Evolutionary conservation across 306 rosid genomes (phyloP).

Genomic region (Elaeagnus macrophylla): DNA sequence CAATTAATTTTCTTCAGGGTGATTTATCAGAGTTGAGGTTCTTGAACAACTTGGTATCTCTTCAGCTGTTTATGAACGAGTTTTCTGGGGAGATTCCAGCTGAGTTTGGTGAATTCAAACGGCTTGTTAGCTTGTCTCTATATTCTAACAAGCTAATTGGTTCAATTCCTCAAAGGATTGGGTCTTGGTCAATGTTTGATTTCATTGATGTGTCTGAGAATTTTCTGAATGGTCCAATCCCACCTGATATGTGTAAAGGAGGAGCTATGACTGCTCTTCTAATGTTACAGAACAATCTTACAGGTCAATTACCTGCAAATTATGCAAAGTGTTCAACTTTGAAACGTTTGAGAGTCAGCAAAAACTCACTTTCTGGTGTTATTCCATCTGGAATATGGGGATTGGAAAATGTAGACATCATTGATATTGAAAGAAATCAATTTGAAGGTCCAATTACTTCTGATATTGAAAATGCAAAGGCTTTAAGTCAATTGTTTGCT

Average conservation of each 20-base stretch:
- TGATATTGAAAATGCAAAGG: constrained; percentile 48
- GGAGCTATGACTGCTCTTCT: constrained; percentile 47
- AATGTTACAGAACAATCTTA: constrained; percentile 60
- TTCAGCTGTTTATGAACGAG: constrained; percentile 48
- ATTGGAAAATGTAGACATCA: constrained; percentile 36
- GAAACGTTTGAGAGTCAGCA: constrained; percentile 52
- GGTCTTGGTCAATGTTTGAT: constrained; percentile 47
- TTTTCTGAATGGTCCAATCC: constrained; percentile 55
- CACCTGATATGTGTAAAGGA: constrained; percentile 69
- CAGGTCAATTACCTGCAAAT: constrained; percentile 62
- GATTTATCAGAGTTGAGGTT: constrained; percentile 47
- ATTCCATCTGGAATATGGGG: constrained; percentile 76
- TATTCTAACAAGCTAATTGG: constrained; percentile 59
- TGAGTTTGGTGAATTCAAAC: constrained; percentile 66
- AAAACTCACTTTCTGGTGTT: constrained; percentile 62
- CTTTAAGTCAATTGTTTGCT: constrained; percentile 28
- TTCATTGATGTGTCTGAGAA: constrained; percentile 80
- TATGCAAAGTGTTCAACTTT: constrained; percentile 44
- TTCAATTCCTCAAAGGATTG: constrained; percentile 55
- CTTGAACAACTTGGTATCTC: constrained; percentile 35
- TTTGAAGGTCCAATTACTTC: constrained; percentile 50
- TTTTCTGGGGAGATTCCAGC: constrained; percentile 54
- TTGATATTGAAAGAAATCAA: constrained; percentile 48
- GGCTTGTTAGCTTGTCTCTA: constrained; percentile 43
- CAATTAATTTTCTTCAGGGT: constrained; percentile 45